A percentile compares a stretch with the other conserved stretches of the same genome.
Evolutionary conservation across 352 stramenopile species (phyloP).

Genomic region (Pythium aquatile): DNA sequence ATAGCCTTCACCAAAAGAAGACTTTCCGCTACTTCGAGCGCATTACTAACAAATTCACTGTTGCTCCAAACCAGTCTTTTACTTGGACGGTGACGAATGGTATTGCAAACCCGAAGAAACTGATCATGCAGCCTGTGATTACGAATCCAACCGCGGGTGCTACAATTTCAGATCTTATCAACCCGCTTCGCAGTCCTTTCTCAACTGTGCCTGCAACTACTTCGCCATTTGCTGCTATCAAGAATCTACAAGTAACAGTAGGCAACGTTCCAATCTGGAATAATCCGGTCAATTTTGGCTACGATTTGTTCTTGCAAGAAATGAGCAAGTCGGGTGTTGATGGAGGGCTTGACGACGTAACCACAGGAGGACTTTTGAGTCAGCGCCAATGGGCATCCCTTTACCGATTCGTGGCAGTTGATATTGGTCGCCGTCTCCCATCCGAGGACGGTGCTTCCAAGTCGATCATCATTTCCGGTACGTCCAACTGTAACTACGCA

Average conservation of each 20-base stretch:
- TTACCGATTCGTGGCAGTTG: conserved; percentile 28
- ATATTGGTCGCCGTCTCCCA: conserved; percentile 30
- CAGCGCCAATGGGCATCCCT: conserved; percentile 28
- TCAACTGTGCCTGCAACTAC: conserved; percentile 27
- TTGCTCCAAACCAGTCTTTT: conserved; percentile 12
- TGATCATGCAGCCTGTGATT: conserved; percentile 25
- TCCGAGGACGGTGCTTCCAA: conserved; percentile 29
- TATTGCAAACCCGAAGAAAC: conserved; percentile 21
- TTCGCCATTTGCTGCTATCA: conserved; percentile 22
- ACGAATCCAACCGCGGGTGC: conserved; percentile 16
- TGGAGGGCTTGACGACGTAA: conserved; percentile 26
- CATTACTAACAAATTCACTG: conserved; percentile 21
- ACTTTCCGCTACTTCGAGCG: conserved; percentile 20
- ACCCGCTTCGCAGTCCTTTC: conserved; percentile 22
- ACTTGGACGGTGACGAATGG: conserved; percentile 21
- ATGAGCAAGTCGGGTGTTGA: conserved; percentile 29
- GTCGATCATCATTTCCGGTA: conserved; percentile 23
- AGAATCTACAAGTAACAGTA: conserved; percentile 28
- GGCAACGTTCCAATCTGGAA: conserved; percentile 27
- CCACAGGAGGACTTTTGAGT: conserved; percentile 15
- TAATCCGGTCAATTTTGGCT: conserved; percentile 27
- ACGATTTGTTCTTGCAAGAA: conserved; percentile 32
- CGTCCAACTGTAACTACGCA: conserved; percentile 22
- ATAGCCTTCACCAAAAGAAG: conserved; percentile 12
- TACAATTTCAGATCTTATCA: conserved; percentile 25